Conservation (phyloP, 257 asterid species). For the Solanum pinnatisectum region DNA sequence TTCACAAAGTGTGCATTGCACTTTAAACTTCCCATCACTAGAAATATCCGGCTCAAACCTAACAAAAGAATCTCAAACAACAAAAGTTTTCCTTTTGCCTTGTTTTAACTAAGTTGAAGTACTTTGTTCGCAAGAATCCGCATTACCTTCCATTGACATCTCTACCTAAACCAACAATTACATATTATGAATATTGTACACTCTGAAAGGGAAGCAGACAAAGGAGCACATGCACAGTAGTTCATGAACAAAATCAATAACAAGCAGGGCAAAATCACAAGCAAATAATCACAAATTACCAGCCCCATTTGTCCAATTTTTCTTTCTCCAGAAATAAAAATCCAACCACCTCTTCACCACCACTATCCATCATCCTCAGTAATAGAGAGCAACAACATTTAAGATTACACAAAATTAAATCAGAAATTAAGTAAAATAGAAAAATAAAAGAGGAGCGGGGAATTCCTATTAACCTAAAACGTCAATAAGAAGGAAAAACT, state of each 20-base stretch:
- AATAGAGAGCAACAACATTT: neutral
- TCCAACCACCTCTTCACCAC: neutral
- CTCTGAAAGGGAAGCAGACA: neutral
- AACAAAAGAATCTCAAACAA: neutral
- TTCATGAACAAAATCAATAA: neutral
- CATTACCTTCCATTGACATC: neutral
- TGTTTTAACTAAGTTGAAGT: neutral
- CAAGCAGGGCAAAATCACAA: neutral
- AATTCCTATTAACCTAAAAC: neutral
- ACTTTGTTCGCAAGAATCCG: neutral
- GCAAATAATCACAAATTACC: neutral
- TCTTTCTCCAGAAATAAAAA: neutral
- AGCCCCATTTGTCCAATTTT: slow-evolving; percentile 5
- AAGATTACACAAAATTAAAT: neutral
- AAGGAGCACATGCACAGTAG: neutral
- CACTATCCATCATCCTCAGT: neutral
- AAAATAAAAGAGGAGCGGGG: neutral
- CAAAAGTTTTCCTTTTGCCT: neutral
- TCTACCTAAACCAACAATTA: neutral
- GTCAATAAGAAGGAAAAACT: slow-evolving; percentile 12
- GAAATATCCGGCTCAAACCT: neutral
- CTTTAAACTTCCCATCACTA: neutral
- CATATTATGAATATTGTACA: neutral
- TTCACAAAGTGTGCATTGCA: neutral
- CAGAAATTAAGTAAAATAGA: neutral